Percentiles rank a stretch among this genome's conserved stretches.
phyloP scores from a whole-genome alignment of 1,139 yeast species.

The Candida pseudoviswanathii region DNA sequence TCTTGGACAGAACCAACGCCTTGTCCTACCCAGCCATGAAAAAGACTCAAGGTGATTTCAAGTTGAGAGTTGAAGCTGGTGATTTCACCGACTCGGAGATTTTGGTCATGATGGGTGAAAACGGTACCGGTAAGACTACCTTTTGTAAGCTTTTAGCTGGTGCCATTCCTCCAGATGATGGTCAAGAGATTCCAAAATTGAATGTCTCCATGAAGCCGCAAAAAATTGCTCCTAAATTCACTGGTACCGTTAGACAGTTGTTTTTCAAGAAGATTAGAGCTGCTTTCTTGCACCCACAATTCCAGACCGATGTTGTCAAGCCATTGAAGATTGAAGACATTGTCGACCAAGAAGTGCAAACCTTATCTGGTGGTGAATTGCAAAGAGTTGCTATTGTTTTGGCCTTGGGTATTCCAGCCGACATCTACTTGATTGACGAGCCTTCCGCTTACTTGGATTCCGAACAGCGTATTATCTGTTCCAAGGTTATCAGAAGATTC shows the following conservation, averaged over 20 bases:
- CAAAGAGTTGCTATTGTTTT: conserved; percentile 98
- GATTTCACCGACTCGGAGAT: conserved; percentile 96
- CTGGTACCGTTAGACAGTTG: conserved; percentile 97
- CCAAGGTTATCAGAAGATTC: conserved; percentile 96
- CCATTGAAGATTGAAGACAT: conserved; percentile 92
- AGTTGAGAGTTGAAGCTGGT: conserved; percentile 77
- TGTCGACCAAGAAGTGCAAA: conserved; percentile 96
- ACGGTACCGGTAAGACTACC: conserved; percentile 99
- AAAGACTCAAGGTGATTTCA: conserved; percentile 96
- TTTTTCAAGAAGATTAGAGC: conserved; percentile 96
- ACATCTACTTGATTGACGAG: conserved; percentile 94
- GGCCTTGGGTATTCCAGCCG: conserved; percentile 93
- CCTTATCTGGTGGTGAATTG: conserved; percentile 98
- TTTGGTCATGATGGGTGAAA: conserved; percentile 99
- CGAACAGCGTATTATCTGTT: conserved; percentile 98
- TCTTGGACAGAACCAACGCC: conserved; percentile 77
- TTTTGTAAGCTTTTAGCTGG: conserved; percentile 95
- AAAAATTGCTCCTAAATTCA: conserved; percentile 96
- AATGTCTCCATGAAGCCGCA: conserved; percentile 98
- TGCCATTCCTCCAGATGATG: conserved; percentile 82
- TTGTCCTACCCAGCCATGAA: conserved; percentile 78
- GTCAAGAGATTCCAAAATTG: conserved; percentile 76
- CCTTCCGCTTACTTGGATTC: conserved; percentile 98
- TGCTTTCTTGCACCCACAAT: conserved; percentile 92
- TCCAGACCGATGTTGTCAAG: conserved; percentile 96